Percentiles rank a stretch among this genome's conserved stretches.
phyloP scores from a whole-genome alignment of 371 early-diverging fungal species.

The Cokeromyces recurvatus region DNA sequence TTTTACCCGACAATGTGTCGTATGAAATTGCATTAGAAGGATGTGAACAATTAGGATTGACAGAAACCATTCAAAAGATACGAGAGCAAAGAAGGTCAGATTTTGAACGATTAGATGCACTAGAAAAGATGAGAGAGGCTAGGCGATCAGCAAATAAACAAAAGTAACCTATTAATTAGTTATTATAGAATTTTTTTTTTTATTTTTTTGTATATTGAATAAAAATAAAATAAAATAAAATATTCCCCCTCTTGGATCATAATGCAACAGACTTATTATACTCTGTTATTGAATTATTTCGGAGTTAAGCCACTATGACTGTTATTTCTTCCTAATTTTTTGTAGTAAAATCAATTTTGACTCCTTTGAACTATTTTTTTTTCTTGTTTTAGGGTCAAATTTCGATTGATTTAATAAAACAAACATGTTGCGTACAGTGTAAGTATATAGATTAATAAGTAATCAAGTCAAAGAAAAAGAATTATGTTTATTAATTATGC shows the following conservation, averaged over 20 bases:
- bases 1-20: constrained; percentile 23
- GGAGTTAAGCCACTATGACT: too few relatives aligned
- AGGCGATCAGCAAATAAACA: background rate
- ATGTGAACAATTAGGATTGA: constrained; percentile 31
- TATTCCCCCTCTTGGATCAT: too few relatives aligned
- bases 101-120: constrained; percentile 14
- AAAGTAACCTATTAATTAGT: too few relatives aligned
- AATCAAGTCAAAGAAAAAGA: background rate
- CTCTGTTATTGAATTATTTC: too few relatives aligned
- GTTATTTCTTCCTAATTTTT: too few relatives aligned
- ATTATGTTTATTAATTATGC: background rate
- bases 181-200: too few relatives aligned
- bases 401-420: background rate
- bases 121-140: constrained; percentile 1
- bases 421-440: constrained; percentile 49
- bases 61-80: constrained; percentile 23
- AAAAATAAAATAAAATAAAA: too few relatives aligned
- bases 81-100: constrained; percentile 31
- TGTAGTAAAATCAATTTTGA: too few relatives aligned
- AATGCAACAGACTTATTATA: too few relatives aligned
- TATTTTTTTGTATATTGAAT: too few relatives aligned
- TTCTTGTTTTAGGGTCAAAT: too few relatives aligned
- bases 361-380: too few relatives aligned
- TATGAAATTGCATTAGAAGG: constrained; percentile 40
- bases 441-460: constrained; percentile 4